A percentile compares a stretch with the other conserved stretches of the same genome.
These are phyloP conservation scores for Hypoxylon sp. DNA, from an alignment of 2,329 filamentous ascomycete genomes.

Conservation along the genomic window DNA sequence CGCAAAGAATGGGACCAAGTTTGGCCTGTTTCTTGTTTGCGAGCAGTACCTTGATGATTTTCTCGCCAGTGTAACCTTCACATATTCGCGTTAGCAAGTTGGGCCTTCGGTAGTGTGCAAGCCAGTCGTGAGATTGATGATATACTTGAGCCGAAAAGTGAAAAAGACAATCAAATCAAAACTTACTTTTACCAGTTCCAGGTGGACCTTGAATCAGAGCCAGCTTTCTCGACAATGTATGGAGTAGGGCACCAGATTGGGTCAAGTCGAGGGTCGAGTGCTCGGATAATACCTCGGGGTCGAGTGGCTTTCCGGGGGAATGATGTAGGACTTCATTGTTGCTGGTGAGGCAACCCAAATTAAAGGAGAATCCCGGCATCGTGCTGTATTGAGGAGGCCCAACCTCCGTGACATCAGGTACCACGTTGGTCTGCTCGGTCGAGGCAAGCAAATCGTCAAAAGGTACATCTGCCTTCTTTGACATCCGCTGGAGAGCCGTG, in stretches of 20 bases:
- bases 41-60: conserved; percentile 68
- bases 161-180: neutral
- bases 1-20: conserved; percentile 63
- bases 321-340: conserved; percentile 38
- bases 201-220: conserved; percentile 77
- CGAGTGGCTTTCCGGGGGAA: conserved; percentile 38
- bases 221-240: conserved; percentile 64
- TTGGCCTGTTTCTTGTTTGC: conserved; percentile 53
- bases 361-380: conserved; percentile 61
- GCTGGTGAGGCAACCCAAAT: conserved; percentile 53
- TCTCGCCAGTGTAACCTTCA: conserved; percentile 60
- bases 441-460: conserved; percentile 62
- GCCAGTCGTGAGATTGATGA: neutral
- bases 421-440: conserved; percentile 24
- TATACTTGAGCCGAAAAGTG: neutral
- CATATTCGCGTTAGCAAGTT: conserved; percentile 13
- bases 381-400: conserved; percentile 64
- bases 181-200: conserved; percentile 72
- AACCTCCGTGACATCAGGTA: conserved; percentile 45
- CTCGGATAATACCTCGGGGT: conserved; percentile 44
- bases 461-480: conserved; percentile 57
- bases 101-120: neutral
- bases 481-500: conserved; percentile 66
- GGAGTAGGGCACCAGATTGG: conserved; percentile 64
- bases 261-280: conserved; percentile 64